Evolutionary conservation across 345 rosid genomes (phyloP), one percentile per base, ranked within the genome.

Genomic region (Combretum micranthum): DNA sequence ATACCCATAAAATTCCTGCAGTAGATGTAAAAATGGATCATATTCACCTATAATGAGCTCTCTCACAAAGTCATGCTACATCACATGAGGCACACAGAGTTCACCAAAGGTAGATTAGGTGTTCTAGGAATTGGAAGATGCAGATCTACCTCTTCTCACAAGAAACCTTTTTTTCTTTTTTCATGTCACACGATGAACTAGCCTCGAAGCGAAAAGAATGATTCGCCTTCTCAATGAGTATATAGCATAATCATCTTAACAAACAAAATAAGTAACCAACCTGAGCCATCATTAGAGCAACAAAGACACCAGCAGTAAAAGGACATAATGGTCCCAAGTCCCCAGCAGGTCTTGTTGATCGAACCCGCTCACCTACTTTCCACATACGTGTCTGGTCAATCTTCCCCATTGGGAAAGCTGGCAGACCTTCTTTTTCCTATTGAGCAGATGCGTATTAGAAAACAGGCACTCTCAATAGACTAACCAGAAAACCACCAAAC

Each of bases 261-360:
- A 25, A 12, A 20, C 13, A 47, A 9, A 42, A n/a, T 21, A 47
- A 47, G 22, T 19, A 26, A 42, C 64, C n/a, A 69, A 87, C 97
- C 90, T 90, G 97, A 60, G 97, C 96, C 97, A 90, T 90, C 97
- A 87, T 90, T 63, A 90, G 72, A 55, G 96, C 97, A 52, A 78
- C 93, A 52, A 68, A 90, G 53, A 90, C 97, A 61, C 96, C 97
- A 12, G 93, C 96, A 6, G 96, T 90, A 75, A 90, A 87, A 39
- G 96, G 87, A 62, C 69, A 69, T 48, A 85, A 64, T 13, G 96
- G 93, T 43, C 97, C 97, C 47, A 90, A 74, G 73, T 90, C 96
- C 54, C 84, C 90, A 23, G 76, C 76, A 25, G 88, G 87, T 42
- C 97, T 71, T 6, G 78, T 16, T 56, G 80, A 73, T 57, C 94